Evolutionary conservation across 2,329 filamentous ascomycete genomes (phyloP), one percentile per base, ranked within the genome.

Genomic region (Fusarium sp.): DNA sequence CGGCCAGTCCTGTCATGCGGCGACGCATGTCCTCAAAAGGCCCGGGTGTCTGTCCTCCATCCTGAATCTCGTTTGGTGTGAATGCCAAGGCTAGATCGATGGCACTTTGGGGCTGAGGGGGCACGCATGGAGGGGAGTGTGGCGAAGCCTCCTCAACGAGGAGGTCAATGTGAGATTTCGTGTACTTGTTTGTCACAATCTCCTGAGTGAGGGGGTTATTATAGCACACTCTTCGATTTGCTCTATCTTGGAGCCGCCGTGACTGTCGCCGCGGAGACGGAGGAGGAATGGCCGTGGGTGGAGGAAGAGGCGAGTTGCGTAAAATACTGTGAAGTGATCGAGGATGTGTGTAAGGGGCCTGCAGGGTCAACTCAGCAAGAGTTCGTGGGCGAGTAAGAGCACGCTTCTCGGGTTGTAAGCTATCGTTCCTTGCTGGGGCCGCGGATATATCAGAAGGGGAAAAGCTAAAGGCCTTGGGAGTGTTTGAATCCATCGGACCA

Each of bases 1-100:
- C 82, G 51, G 76, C 82, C 54, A 89, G 79, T 5, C 84, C 83
- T 2, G 86, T 87, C 86, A 91, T 87, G 38, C 88, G 84, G 18
- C 89, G 83, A 47, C 88, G 84, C 88, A 90, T 90, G 72, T 91
- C 89, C 77, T 91, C 90, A 66, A 90, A 90, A 1, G 90, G 89
- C 0, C 89, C 89, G 0, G 90, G 90, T 0, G 90, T 91, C 76
- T 89, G 86, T 4, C 89, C 90, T 5, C 90, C 90, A 74, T 91
- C 89, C 59, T 87, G 85, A 1, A 87, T 88, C 76, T 90, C 88
- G 70, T 88, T 85, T 42, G 83, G 84, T 1, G 85, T 85, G 75
- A 89, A 89, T 17, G 86, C 84, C 80, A 88, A 83, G 36, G 86
- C 83, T 20, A 85, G 75, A 69, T 90, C 88, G 22, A 90, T 80